Conservation (phyloP, 352 stramenopile species). For the Globisporangium cystogenes region DNA sequence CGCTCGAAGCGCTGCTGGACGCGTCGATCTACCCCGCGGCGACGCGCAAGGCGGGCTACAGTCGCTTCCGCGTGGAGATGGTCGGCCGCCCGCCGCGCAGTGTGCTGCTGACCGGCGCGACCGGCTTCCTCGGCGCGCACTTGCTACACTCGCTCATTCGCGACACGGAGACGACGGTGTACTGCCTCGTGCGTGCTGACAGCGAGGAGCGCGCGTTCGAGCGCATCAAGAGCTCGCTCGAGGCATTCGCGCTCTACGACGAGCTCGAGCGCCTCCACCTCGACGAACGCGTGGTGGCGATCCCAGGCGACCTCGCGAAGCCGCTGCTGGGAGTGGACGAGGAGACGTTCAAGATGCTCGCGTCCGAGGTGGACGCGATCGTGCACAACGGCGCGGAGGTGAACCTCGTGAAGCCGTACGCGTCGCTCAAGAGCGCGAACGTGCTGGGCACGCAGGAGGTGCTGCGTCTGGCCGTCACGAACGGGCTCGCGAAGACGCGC, state of each 20-base stretch:
- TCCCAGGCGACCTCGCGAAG: constrained; percentile 77
- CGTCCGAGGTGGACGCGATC: constrained; percentile 86
- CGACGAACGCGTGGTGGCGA: constrained; percentile 59
- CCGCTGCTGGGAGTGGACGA: constrained; percentile 75
- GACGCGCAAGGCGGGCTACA: constrained; percentile 69
- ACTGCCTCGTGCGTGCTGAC: constrained; percentile 74
- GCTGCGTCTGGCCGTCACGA: constrained; percentile 80
- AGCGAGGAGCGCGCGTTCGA: constrained; percentile 41
- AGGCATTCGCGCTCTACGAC: constrained; percentile 47
- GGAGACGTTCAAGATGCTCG: constrained; percentile 84
- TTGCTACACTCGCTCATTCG: constrained; percentile 80
- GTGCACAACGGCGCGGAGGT: constrained; percentile 91
- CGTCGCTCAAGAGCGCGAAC: constrained; percentile 83
- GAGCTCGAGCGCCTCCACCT: constrained; percentile 47
- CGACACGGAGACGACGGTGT: constrained; percentile 62
- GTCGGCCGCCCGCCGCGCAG: constrained; percentile 60
- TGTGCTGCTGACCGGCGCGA: constrained; percentile 88
- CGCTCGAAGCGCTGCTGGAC: constrained; percentile 60
- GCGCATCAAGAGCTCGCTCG: constrained; percentile 54
- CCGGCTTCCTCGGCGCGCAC: constrained; percentile 86
- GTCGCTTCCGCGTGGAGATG: constrained; percentile 78
- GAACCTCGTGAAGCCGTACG: constrained; percentile 90
- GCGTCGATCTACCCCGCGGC: constrained; percentile 66
- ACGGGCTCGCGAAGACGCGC: constrained; percentile 64
- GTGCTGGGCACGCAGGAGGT: constrained; percentile 89